These are phyloP conservation scores for Ustilago esculenta DNA, from an alignment of 1,284 basidiomycete genomes.

Conservation along the genomic window DNA sequence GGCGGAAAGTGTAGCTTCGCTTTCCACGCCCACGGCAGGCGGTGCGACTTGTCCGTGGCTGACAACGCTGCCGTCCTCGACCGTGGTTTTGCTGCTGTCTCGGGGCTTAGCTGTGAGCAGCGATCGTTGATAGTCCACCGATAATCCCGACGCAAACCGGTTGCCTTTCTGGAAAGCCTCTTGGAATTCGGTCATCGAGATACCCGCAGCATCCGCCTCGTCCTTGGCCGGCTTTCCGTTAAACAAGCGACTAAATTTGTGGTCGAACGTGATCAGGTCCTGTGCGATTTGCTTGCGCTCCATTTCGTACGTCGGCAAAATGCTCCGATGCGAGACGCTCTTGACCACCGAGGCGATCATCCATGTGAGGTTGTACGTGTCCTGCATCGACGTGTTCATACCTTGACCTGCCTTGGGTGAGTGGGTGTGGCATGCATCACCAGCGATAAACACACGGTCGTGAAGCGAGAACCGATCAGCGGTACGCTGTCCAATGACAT, in stretches of 20 bases:
- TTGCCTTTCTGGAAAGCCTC: slow-evolving; percentile 61
- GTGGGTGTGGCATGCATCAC: slow-evolving; percentile 75
- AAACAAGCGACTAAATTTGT: slow-evolving; percentile 78
- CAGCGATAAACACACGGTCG: slow-evolving; percentile 32
- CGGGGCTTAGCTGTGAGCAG: slow-evolving; percentile 25
- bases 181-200: slow-evolving; percentile 76
- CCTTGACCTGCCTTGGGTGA: slow-evolving; percentile 78
- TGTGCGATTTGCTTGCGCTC: slow-evolving; percentile 73
- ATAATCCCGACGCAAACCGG: slow-evolving; percentile 29
- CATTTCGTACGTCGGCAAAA: slow-evolving; percentile 74
- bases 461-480: slow-evolving; percentile 30
- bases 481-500: slow-evolving; percentile 41
- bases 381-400: slow-evolving; percentile 85
- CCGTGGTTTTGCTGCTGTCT: slow-evolving; percentile 15
- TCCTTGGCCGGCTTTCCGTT: slow-evolving; percentile 76
- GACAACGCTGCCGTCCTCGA: slow-evolving; percentile 16
- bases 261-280: slow-evolving; percentile 83
- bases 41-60: slow-evolving; percentile 9
- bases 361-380: slow-evolving; percentile 68
- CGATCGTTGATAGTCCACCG: slow-evolving; percentile 33
- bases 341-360: slow-evolving; percentile 79
- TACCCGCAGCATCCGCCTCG: slow-evolving; percentile 72
- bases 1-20: slow-evolving; percentile 9
- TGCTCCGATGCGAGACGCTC: slow-evolving; percentile 74
- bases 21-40: slow-evolving; percentile 13